Percentiles rank a stretch among this genome's conserved stretches.
Evolutionary conservation across 2,329 filamentous ascomycete genomes (phyloP).

Genomic region (Trichoderma sp.): DNA sequence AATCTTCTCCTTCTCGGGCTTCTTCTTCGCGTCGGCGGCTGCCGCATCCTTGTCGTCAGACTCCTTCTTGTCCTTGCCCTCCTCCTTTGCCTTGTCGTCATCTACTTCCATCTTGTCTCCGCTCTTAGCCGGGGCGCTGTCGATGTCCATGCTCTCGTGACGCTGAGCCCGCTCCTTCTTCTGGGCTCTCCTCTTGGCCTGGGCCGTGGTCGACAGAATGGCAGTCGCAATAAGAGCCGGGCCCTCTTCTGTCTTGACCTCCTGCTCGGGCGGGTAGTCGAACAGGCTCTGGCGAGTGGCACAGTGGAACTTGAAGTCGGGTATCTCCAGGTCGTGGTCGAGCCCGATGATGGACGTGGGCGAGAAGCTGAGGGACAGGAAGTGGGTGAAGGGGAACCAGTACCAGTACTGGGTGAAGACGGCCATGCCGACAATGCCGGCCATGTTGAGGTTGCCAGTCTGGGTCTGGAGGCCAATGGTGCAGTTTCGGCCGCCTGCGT

Average conservation of each 20-base stretch:
- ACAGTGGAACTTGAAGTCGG: conserved; percentile 93
- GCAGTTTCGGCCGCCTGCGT: conserved; percentile 96
- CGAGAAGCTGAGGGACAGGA: conserved; percentile 93
- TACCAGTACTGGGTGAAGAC: conserved; percentile 99
- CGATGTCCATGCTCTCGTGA: conserved; percentile 93
- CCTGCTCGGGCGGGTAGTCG: conserved; percentile 95
- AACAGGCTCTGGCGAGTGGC: conserved; percentile 93
- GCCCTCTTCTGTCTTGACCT: conserved; percentile 91
- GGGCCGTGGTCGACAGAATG: conserved; percentile 92
- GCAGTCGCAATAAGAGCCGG: conserved; percentile 94
- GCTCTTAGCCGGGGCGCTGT: conserved; percentile 65
- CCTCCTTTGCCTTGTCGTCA: conserved; percentile 62
- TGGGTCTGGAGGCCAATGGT: conserved; percentile 97
- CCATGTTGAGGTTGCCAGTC: conserved; percentile 98
- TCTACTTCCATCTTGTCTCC: conserved; percentile 89
- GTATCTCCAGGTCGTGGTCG: conserved; percentile 90
- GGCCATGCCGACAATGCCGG: conserved; percentile 95
- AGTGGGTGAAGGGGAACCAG: conserved; percentile 99
- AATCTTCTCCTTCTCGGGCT: conserved; percentile 91
- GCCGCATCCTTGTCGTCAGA: conserved; percentile 64
- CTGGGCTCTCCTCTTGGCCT: conserved; percentile 91
- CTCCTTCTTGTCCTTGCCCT: conserved; percentile 57
- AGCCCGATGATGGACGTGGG: conserved; percentile 94
- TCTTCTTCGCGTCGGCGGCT: conserved; percentile 73
- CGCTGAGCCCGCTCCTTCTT: conserved; percentile 90